Percentiles rank a stretch among this genome's conserved stretches.
Evolutionary conservation across 805 yeast species (phyloP).

Genomic region (Pichia occidentalis): DNA sequence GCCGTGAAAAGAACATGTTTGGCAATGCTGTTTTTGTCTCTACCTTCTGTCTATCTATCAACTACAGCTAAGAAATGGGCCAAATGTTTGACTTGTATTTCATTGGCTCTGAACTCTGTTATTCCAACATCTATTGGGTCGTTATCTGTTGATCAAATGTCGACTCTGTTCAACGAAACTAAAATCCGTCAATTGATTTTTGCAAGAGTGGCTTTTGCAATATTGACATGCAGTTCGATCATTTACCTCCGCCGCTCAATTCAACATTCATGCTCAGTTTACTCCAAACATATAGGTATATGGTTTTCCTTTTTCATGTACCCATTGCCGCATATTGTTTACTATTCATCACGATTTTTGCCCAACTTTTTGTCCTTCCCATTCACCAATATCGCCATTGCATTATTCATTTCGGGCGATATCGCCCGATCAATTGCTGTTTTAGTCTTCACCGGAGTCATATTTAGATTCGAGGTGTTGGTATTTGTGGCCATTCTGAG

Average conservation of each 20-base stretch:
- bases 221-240: slow-evolving; percentile 36
- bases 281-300: slow-evolving; percentile 30
- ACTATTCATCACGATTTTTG: slow-evolving; percentile 74
- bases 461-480: slow-evolving; percentile 69
- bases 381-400: slow-evolving; percentile 49
- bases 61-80: slow-evolving; percentile 7
- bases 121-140: slow-evolving; percentile 2
- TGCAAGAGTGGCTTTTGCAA: slow-evolving; percentile 56
- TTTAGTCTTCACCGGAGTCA: slow-evolving; percentile 54
- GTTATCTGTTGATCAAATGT: background rate
- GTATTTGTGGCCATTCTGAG: slow-evolving; percentile 47
- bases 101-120: background rate
- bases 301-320: slow-evolving; percentile 57
- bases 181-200: slow-evolving; percentile 47
- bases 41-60: slow-evolving; percentile 27
- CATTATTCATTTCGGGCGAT: slow-evolving; percentile 44
- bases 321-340: slow-evolving; percentile 74
- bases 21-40: slow-evolving; percentile 56
- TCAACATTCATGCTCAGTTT: slow-evolving; percentile 19
- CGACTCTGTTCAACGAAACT: slow-evolving; percentile 18
- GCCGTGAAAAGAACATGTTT: slow-evolving; percentile 82
- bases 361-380: slow-evolving; percentile 89
- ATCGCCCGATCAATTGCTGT: slow-evolving; percentile 42
- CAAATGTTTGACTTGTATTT: background rate
- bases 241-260: slow-evolving; percentile 43